Base-by-base conservation (phyloP, 73 alveolate genomes). In the Blepharisma stoltei region DNA sequence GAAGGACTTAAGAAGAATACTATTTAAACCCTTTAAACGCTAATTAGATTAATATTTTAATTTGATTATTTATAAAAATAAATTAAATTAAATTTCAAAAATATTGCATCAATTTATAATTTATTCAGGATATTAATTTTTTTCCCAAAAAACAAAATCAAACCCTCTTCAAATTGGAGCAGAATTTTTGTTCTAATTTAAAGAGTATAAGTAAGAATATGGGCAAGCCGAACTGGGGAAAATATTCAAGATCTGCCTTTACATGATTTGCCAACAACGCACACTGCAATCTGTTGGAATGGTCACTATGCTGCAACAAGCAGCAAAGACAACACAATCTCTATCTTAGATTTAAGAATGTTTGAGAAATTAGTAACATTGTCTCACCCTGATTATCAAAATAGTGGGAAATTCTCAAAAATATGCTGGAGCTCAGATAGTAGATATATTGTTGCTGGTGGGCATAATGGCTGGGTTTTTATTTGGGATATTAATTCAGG, bases 351-450 rank as follows among this genome's bases (percentile, higher is more conserved):
- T 60, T 11, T 60, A 9, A 25, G 48, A 11, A 60, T 25, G 73
- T 14, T 14, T 5, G 23, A 25, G 46, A 60, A 60, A 60, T 8
- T 60, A 8, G 46, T 14, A 1, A 8, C 46, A 9, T 25, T 60
- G 2, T 11, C 14, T 0, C 73, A 60, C 5, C 37, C 14, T 11
- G 23, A 60, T 60, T 60, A 60, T 60, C n/a, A 14, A 9, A 20
- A 25, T 60, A 14, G 46, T 25, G 73, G 73, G 46, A 60, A 60
- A 8, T 60, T 60, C 45, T 60, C 73, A 9, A 60, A 60, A 60
- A 60, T 60, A n/a, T 20, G 73, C 73, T 60, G 73, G 73, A 60
- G 73, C 23, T 60, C 45, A 18, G 73, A 60, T 25, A 18, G 18
- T 14, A 60, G 46, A 18, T 25, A 18, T 60, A 25, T 60, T 14